Percentiles rank a stretch among this genome's conserved stretches.
These are phyloP conservation scores for Akebia trifoliata DNA, from an alignment of 164 flowering plant genomes.

Conservation along the genomic window DNA sequence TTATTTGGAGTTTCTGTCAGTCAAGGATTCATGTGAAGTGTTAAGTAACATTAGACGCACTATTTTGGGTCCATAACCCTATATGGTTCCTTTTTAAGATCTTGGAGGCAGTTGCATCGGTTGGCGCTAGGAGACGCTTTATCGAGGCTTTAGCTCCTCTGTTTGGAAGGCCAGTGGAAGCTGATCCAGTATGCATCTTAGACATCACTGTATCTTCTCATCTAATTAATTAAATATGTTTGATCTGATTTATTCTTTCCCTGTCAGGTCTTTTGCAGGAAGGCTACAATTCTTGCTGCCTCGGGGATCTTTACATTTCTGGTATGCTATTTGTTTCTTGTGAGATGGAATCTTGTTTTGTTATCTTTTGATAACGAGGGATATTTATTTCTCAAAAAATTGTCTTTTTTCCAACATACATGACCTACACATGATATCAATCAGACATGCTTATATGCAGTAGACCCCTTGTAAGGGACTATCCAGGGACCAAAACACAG, in stretches of 20 bases:
- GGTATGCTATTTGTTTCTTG: conserved; percentile 37
- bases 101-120: conserved; percentile 59
- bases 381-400: background rate
- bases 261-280: conserved; percentile 77
- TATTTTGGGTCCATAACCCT: background rate
- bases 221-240: background rate
- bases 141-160: conserved; percentile 64
- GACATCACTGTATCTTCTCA: background rate
- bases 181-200: conserved; percentile 62
- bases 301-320: conserved; percentile 71
- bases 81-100: conserved; percentile 28
- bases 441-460: background rate
- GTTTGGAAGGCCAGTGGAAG: conserved; percentile 84
- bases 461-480: too few species aligned
- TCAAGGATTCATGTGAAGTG: conserved; percentile 5
- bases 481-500: too few species aligned
- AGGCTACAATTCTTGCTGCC: conserved; percentile 52
- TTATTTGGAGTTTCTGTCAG: conserved; percentile 9
- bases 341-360: background rate
- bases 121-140: conserved; percentile 68
- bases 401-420: background rate
- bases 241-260: conserved; percentile 14
- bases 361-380: background rate
- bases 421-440: background rate
- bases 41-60: background rate